phyloP scores from a whole-genome alignment of 306 rosid species.

The Elaeagnus macrophylla region DNA sequence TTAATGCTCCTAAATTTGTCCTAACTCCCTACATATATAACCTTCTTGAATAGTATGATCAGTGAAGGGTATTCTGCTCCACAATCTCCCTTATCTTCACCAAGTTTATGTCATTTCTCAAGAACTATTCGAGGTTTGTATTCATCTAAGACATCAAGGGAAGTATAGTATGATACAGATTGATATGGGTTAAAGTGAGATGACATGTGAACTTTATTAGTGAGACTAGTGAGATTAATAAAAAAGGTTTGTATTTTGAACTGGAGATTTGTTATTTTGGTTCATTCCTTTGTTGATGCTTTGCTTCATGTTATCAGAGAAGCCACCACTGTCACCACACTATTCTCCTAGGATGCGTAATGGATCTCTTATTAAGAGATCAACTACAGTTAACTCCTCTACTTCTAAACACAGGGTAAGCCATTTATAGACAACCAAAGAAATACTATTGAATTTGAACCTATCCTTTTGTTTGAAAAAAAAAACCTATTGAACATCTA shows the following conservation, averaged over 20 bases:
- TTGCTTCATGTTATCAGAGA: conserved; percentile 8
- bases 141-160: neutral
- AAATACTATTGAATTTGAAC: neutral
- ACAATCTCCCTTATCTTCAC: conserved; percentile 17
- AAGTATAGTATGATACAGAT: no score
- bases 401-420: conserved; percentile 22
- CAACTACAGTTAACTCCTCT: conserved; percentile 18
- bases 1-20: neutral
- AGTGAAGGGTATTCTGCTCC: conserved; percentile 14
- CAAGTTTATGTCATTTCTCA: conserved; percentile 14
- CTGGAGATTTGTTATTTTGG: neutral
- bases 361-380: conserved; percentile 23
- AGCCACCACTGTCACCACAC: conserved; percentile 14
- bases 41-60: neutral
- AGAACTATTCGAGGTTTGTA: conserved; percentile 23
- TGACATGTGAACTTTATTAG: no score
- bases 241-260: neutral
- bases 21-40: neutral
- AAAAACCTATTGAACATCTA: neutral
- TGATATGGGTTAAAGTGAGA: no score
- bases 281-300: no score
- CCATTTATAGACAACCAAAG: neutral
- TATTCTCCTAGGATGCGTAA: conserved; percentile 16
- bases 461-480: neutral
- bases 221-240: neutral